Percentiles rank a stretch among this genome's conserved stretches.
Conservation (phyloP, 441 rosid genomes). For the Adansonia grandidieri region DNA sequence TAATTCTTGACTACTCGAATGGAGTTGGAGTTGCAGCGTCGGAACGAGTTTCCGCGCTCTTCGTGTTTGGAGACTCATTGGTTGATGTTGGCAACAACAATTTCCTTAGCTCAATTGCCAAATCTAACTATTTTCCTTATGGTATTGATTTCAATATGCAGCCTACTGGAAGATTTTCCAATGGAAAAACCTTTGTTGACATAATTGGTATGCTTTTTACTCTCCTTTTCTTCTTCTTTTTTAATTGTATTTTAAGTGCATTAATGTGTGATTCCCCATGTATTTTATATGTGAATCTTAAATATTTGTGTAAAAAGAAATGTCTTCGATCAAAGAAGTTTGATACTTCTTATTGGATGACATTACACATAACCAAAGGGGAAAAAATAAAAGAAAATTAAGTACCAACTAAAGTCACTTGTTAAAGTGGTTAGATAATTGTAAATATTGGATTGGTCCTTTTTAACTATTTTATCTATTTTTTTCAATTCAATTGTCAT, state of each 20-base stretch:
- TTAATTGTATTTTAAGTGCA: not conserved
- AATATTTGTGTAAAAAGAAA: no score
- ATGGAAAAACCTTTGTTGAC: slow-evolving; percentile 62
- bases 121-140: slow-evolving; percentile 60
- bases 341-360: no score
- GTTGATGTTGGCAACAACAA: slow-evolving; percentile 73
- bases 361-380: no score
- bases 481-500: no score
- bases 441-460: no score
- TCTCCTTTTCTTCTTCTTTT: not conserved
- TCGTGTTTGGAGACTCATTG: slow-evolving; percentile 70
- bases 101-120: slow-evolving; percentile 53
- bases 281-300: no score
- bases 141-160: slow-evolving; percentile 55
- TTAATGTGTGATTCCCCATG: no score
- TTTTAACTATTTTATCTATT: no score
- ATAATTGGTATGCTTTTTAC: slow-evolving; percentile 51
- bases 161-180: slow-evolving; percentile 61
- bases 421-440: no score
- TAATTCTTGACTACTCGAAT: slow-evolving; percentile 29
- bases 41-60: slow-evolving; percentile 50
- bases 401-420: no score
- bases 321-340: no score
- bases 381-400: no score
- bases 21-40: slow-evolving; percentile 38